phyloP scores from a whole-genome alignment of 306 rosid species.

The Vigna reflexopilosa region DNA sequence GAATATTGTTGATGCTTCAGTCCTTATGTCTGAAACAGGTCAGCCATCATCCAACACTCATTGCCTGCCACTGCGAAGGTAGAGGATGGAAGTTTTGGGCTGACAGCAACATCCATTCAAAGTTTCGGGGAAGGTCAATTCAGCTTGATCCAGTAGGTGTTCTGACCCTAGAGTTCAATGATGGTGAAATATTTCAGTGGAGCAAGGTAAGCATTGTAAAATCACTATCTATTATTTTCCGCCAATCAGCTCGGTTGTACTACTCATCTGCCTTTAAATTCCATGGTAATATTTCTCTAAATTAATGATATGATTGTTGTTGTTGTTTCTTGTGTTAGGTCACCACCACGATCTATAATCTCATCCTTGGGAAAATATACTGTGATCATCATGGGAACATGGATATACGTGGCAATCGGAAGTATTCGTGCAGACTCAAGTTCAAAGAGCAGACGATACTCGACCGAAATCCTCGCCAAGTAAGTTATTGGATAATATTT shows the following conservation, averaged over 20 bases:
- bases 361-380: constrained; percentile 89
- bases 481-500: constrained; percentile 35
- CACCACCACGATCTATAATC: constrained; percentile 89
- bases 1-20: background rate
- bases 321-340: constrained; percentile 64
- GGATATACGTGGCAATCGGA: constrained; percentile 85
- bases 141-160: constrained; percentile 97
- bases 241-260: constrained; percentile 1
- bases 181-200: constrained; percentile 98
- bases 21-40: constrained; percentile 67
- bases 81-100: constrained; percentile 99
- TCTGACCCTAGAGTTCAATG: constrained; percentile 84
- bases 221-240: constrained; percentile 25
- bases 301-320: background rate
- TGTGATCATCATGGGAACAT: constrained; percentile 97
- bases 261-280: background rate
- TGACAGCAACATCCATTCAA: constrained; percentile 90
- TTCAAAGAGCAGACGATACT: constrained; percentile 94
- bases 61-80: constrained; percentile 99
- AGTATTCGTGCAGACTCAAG: constrained; percentile 80
- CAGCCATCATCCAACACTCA: constrained; percentile 95
- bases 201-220: constrained; percentile 70
- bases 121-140: constrained; percentile 97
- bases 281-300: background rate
- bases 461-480: constrained; percentile 98